Evolutionary conservation across 805 yeast species (phyloP), one percentile per base, ranked within the genome.

Genomic region (Candida gorgasii): DNA sequence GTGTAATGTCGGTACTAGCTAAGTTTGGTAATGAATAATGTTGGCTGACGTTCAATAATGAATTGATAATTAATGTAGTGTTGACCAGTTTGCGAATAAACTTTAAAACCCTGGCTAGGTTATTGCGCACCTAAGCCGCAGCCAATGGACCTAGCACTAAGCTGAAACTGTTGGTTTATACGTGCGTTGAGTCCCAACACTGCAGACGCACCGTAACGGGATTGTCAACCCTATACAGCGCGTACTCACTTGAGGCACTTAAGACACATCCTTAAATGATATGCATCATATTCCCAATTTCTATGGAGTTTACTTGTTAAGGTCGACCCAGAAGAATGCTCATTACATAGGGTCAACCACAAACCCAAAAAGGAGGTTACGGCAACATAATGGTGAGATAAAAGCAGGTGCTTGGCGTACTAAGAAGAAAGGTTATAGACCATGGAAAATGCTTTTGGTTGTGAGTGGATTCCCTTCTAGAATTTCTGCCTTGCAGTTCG

Each of bases 321-420:
- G 79, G 46, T 84, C 92, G 0, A 53, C 73, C 3, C 72, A 78
- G 8, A 79, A 76, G 49, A 67, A 67, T 30, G 76, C 85, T 8
- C 81, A 82, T 52, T 87, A 87, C 54, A 76, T 87, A 3, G 96
- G 96, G 0, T 86, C 95, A 0, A 85, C 95, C 0, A 92, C 93
- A 1, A 77, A 86, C 53, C 95, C 95, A 0, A 55, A 65, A 3
- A 53, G 76, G 49, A 60, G 96, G 37, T 67, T 88, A 3, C 58
- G 89, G 29, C 96, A 87, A 52, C 96, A 87, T 57, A 87, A 87
- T 63, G 95, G 96, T 3, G 79, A 74, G 2, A 55, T 83, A 11
- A 51, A 59, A 15, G 61, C 57, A 2, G 86, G 86, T 1, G 95
- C 95, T 0, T 80, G 68, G 53, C 59, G 79, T 35, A 87, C 96